Base-by-base conservation (phyloP, 2,329 filamentous ascomycete species). In the Nannizziopsis arthrosporioides region DNA sequence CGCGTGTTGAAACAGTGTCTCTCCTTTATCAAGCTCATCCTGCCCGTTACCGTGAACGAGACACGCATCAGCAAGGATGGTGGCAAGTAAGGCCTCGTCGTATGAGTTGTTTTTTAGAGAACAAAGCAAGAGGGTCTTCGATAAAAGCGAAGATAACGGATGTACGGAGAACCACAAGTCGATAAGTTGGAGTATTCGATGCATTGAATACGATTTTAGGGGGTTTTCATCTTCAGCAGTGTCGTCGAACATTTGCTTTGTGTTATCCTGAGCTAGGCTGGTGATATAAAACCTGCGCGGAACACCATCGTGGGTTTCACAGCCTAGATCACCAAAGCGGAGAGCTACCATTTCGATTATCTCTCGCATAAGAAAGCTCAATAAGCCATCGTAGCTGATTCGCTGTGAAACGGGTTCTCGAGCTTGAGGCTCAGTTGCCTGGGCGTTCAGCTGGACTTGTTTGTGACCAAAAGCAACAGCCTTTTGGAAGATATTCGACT, bases 261-360 rank as follows among this genome's bases (percentile, higher is more conserved):
- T 44, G 12, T 42, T 44, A 38, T 49, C 47, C 7, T 42, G 42
- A 39, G 47, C 47, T 8, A 49, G 42, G 34, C 47, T 49, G 12
- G 47, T 49, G 42, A 49, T 49, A 36, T 42, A 49, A 30, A 42
- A 49, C n/a, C 47, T 32, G 30, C 47, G 47, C 15, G 47, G 47
- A 12, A 49, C 40, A 14, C 36, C 39, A 19, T 49, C 47, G 18
- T 49, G 40, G 14, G 42, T 36, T 19, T 49, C 47, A 9, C 47
- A 49, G 32, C 35, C 42, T 10, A 49, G 22, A 12, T 49, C 47
- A n/a, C 47, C 47, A 12, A 49, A 49, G 5, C 47, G 47, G 34
- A 49, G 47, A 34, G 47, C 42, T 37, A 49, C 43, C 47, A 49
- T 49, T 39, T 49, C 47, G 9, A 49, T 43, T 19, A 49, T 49